Conservation (phyloP, 176 grass and related monocot genomes). For the Elaeis guineensis region DNA sequence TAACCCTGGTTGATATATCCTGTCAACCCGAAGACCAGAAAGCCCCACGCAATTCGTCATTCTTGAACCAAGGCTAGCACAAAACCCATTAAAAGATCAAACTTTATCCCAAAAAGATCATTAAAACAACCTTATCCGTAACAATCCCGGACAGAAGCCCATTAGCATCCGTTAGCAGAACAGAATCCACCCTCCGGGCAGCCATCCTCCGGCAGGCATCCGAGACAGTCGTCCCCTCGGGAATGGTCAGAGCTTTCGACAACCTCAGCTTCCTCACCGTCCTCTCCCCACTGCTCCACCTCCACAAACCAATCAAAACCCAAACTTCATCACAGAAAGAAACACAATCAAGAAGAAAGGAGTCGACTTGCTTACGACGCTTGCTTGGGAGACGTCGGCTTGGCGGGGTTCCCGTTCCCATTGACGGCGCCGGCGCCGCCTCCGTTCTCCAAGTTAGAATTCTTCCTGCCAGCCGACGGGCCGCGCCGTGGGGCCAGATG, state of each 20-base stretch:
- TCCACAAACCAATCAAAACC: constrained; percentile 15
- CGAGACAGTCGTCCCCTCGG: constrained; percentile 71
- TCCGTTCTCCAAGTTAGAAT: constrained; percentile 21
- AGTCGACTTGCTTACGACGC: constrained; percentile 25
- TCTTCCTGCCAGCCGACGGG: neutral
- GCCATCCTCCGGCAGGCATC: constrained; percentile 96
- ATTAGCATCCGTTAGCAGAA: constrained; percentile 77
- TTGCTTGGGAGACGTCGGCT: constrained; percentile 29
- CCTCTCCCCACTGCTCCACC: constrained; percentile 54
- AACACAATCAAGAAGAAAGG: too few species aligned
- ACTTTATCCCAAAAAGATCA: neutral
- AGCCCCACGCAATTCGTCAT: constrained; percentile 5
- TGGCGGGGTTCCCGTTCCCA: constrained; percentile 43
- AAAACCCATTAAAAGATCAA: neutral
- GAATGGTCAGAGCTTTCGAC: constrained; percentile 90
- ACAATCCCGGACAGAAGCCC: constrained; percentile 97
- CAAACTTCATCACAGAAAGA: neutral
- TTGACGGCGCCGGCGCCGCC: neutral
- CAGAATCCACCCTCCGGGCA: constrained; percentile 58
- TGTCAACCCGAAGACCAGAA: constrained; percentile 20
- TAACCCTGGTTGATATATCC: constrained; percentile 86
- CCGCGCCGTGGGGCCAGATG: neutral
- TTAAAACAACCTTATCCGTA: constrained; percentile 63
- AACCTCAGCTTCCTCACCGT: constrained; percentile 94
- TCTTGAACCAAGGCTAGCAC: constrained; percentile 16